Percentiles rank a stretch among this genome's conserved stretches.
Conservation (phyloP, 345 rosid genomes). For the Sonneratia caseolaris region DNA sequence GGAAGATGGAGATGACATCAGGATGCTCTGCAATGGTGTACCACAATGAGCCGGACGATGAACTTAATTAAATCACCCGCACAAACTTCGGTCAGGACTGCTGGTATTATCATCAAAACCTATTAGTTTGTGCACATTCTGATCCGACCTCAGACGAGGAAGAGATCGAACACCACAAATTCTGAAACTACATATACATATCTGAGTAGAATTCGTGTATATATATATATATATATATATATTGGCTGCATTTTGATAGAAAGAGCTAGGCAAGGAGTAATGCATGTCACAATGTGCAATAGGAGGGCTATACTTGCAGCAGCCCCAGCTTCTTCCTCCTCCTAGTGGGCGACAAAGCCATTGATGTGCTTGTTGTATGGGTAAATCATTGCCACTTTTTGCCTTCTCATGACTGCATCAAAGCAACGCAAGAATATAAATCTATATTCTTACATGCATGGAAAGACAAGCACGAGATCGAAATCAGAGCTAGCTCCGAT, state of each 20-base stretch:
- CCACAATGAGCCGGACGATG: too few species aligned
- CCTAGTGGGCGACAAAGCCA: conserved; percentile 45
- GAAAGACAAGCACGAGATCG: too few species aligned
- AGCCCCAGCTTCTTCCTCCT: conserved; percentile 35
- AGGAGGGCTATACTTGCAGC: conserved; percentile 24
- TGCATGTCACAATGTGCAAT: neutral
- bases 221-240: too few species aligned
- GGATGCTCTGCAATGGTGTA: conserved; percentile 31
- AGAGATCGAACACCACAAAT: too few species aligned
- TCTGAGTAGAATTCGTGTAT: too few species aligned
- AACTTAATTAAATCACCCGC: neutral
- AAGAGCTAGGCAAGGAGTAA: neutral
- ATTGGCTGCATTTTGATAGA: too few species aligned
- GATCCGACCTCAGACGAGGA: too few species aligned
- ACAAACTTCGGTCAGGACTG: too few species aligned
- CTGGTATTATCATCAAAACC: neutral
- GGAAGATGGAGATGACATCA: conserved; percentile 34
- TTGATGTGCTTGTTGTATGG: conserved; percentile 43
- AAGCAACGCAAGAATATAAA: neutral
- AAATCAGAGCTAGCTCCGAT: too few species aligned
- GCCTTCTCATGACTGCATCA: conserved; percentile 32
- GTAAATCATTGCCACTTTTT: conserved; percentile 29
- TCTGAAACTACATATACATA: too few species aligned
- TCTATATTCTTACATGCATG: neutral
- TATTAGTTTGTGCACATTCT: neutral